These are phyloP conservation scores for Backusella luteola DNA, from an alignment of 192 early-diverging fungal genomes.

Conservation along the genomic window DNA sequence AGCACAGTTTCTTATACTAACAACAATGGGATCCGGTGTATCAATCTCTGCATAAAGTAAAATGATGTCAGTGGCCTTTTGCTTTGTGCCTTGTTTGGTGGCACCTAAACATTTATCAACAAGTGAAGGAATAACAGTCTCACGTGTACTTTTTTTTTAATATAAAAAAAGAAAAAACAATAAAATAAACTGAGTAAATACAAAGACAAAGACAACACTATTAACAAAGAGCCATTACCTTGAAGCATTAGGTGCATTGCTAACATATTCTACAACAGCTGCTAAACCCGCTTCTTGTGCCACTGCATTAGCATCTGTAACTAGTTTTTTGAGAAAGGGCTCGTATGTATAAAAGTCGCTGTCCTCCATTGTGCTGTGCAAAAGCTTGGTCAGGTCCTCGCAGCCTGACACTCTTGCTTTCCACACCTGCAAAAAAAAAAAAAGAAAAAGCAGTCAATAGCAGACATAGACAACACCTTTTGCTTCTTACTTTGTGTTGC, in stretches of 20 bases:
- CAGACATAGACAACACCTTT: not conserved
- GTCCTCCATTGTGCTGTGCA: conserved; percentile 59
- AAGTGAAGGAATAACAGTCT: conserved; percentile 67
- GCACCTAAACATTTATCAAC: conserved; percentile 89
- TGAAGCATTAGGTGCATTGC: conserved; percentile 75
- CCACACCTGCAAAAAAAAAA: conserved; percentile 68
- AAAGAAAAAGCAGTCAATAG: not conserved
- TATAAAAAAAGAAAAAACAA: not conserved
- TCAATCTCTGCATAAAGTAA: conserved; percentile 90
- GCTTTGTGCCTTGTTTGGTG: conserved; percentile 77
- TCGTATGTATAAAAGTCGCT: conserved; percentile 73
- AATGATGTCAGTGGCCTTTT: conserved; percentile 75
- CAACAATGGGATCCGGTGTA: conserved; percentile 78
- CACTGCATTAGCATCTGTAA: conserved; percentile 83
- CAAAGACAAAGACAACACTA: not conserved
- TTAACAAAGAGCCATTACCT: conserved; percentile 38
- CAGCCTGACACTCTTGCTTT: conserved; percentile 89
- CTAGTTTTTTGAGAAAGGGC: conserved; percentile 76
- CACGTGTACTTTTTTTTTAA: conserved; percentile 42
- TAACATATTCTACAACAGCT: conserved; percentile 75
- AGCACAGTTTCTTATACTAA: conserved; percentile 33
- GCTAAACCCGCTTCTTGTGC: conserved; percentile 86
- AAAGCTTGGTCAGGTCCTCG: conserved; percentile 70
- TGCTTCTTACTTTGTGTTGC: conserved; percentile 31
- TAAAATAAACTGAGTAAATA: not conserved